Conservation (phyloP, 768 basidiomycete species). For the Xerocomus potaroensis region DNA sequence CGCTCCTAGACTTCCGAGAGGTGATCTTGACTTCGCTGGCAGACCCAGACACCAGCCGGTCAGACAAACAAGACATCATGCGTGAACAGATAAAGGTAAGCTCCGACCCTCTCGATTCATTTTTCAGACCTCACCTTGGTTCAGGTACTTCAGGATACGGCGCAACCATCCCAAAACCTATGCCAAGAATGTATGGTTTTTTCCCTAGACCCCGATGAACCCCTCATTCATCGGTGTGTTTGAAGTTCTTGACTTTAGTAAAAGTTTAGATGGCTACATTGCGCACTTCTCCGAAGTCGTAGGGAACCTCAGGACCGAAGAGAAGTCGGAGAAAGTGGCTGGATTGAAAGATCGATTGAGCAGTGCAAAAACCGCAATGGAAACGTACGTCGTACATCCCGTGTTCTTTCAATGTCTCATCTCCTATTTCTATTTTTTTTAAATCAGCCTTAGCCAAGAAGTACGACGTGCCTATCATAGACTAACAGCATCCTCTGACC, state of each 20-base stretch:
- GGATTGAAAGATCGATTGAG: conserved; percentile 1
- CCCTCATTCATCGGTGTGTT: not conserved
- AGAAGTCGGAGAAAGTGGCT: conserved; percentile 6
- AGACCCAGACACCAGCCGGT: not conserved
- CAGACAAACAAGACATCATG: conserved; percentile 15
- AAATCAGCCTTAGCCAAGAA: conserved; percentile 16
- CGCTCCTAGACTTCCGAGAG: conserved; percentile 13
- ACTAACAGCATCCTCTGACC: not conserved
- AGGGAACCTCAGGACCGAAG: conserved; percentile 4
- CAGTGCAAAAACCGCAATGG: conserved; percentile 9
- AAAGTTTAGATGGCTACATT: conserved; percentile 13
- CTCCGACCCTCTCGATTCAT: not conserved
- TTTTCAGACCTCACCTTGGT: conserved; percentile 1
- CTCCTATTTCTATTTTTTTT: not conserved
- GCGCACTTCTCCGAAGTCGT: conserved; percentile 9
- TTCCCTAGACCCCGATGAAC: not conserved
- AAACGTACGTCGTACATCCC: conserved; percentile 7
- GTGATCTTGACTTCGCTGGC: conserved; percentile 14
- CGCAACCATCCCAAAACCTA: conserved; percentile 16
- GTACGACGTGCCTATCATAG: conserved; percentile 1
- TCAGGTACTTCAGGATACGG: conserved; percentile 12
- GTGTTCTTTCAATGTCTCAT: not conserved
- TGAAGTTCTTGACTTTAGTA: conserved; percentile 16
- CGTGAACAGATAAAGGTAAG: conserved; percentile 14
- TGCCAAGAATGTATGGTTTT: conserved; percentile 16